A percentile compares a stretch with the other conserved stretches of the same genome.
Conservation (phyloP, 1,284 basidiomycete genomes). For the Sanguinoderma infundibulare region DNA sequence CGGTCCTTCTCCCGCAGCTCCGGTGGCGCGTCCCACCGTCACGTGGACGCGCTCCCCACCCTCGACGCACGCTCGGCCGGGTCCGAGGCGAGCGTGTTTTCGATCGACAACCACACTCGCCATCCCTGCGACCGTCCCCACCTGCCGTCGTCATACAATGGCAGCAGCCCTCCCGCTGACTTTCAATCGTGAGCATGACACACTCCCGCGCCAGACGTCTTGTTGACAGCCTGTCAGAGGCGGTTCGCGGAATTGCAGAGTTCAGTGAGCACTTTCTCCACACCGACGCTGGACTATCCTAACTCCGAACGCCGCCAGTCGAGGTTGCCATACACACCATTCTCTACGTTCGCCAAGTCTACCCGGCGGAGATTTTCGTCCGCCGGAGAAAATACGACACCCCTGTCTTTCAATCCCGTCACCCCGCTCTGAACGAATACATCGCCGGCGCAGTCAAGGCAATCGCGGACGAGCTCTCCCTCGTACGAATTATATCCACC, state of each 20-base stretch:
- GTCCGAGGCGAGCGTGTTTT: background rate
- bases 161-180: constrained; percentile 32
- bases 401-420: constrained; percentile 90
- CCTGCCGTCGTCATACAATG: constrained; percentile 11
- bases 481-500: constrained; percentile 43
- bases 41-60: constrained; percentile 13
- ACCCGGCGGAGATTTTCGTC: constrained; percentile 87
- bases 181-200: constrained; percentile 38
- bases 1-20: background rate
- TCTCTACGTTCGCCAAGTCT: constrained; percentile 88
- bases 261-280: constrained; percentile 52
- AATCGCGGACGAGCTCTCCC: constrained; percentile 73
- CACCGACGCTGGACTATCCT: background rate
- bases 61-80: background rate
- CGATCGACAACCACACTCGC: background rate
- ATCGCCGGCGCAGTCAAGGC: constrained; percentile 82
- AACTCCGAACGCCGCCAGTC: constrained; percentile 52
- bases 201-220: background rate
- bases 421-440: constrained; percentile 87
- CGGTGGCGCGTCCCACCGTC: constrained; percentile 2
- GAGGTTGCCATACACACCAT: constrained; percentile 94
- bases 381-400: constrained; percentile 88
- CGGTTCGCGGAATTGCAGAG: constrained; percentile 62
- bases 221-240: constrained; percentile 45
- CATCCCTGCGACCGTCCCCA: background rate